phyloP scores from a whole-genome alignment of 805 yeast species.

The Nakazawaea siamensis region DNA sequence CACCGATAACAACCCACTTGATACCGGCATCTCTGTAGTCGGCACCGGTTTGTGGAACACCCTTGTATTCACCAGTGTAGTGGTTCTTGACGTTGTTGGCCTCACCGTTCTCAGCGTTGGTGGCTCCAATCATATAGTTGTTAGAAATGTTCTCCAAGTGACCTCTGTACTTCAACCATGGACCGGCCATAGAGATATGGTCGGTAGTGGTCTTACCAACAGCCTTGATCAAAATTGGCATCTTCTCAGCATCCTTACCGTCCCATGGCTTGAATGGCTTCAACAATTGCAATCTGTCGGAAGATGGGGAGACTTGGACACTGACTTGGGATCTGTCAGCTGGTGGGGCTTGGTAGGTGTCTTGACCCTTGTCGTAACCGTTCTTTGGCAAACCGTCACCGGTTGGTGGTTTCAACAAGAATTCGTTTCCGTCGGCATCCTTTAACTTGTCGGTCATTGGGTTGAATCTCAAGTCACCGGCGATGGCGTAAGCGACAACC shows the following conservation, averaged over 20 bases:
- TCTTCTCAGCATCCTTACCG: conserved; percentile 81
- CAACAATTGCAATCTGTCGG: conserved; percentile 93
- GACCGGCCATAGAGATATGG: conserved; percentile 99
- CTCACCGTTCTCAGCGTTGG: conserved; percentile 91
- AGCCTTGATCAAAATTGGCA: conserved; percentile 95
- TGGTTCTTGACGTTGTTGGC: conserved; percentile 87
- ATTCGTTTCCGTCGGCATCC: conserved; percentile 59
- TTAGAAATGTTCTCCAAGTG: conserved; percentile 97
- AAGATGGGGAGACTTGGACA: conserved; percentile 77
- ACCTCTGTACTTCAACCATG: conserved; percentile 99
- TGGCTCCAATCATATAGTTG: conserved; percentile 99
- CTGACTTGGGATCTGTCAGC: conserved; percentile 65
- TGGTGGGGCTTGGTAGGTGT: conserved; percentile 98
- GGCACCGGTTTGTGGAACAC: conserved; percentile 96
- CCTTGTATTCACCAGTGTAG: conserved; percentile 84
- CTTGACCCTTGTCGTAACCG: conserved; percentile 57
- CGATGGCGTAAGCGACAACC: conserved; percentile 93
- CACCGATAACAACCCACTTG: conserved; percentile 97
- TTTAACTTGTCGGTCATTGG: conserved; percentile 82
- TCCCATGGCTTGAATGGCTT: conserved; percentile 95
- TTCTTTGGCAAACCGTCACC: conserved; percentile 79
- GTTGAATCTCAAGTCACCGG: conserved; percentile 88
- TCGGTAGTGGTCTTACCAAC: conserved; percentile 98
- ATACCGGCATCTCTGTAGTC: conserved; percentile 90
- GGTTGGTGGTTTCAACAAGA: conserved; percentile 70